These are phyloP conservation scores for Cucumis cinereus DNA, from an alignment of 306 rosid species.

Conservation along the genomic window DNA sequence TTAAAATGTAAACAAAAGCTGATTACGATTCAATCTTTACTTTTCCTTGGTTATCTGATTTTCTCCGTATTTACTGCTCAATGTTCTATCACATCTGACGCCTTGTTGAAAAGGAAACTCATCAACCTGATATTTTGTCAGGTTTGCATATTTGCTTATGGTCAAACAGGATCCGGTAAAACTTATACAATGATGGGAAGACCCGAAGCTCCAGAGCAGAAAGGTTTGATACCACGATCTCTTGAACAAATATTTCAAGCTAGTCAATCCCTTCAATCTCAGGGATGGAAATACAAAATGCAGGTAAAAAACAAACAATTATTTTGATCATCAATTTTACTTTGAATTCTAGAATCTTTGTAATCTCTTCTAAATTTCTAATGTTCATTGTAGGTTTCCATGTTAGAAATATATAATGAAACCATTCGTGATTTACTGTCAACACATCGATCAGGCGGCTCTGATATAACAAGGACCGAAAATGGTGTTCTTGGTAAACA, in stretches of 20 bases:
- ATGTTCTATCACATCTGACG: neutral
- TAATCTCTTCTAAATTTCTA: neutral
- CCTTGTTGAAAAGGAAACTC: neutral
- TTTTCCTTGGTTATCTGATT: neutral
- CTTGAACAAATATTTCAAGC: constrained; percentile 76
- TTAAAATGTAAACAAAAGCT: neutral
- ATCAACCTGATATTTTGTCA: constrained; percentile 21
- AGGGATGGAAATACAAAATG: constrained; percentile 89
- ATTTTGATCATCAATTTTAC: neutral
- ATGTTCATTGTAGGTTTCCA: constrained; percentile 44
- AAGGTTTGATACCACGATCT: constrained; percentile 89
- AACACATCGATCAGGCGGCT: constrained; percentile 38
- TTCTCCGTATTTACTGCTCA: neutral
- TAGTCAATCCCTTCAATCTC: constrained; percentile 65
- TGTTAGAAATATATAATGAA: constrained; percentile 85
- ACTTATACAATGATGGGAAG: constrained; percentile 94
- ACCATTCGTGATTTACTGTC: constrained; percentile 76
- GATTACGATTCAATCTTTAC: neutral
- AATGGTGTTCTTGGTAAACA: constrained; percentile 52
- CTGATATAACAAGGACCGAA: constrained; percentile 42
- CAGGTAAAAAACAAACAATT: constrained; percentile 31
- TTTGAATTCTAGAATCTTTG: neutral
- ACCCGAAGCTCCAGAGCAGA: constrained; percentile 60
- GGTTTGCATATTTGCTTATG: constrained; percentile 99
- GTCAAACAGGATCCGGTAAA: constrained; percentile 91